Base-by-base conservation (phyloP, 805 yeast species). In the Cyberlindnera misumaiensis region DNA sequence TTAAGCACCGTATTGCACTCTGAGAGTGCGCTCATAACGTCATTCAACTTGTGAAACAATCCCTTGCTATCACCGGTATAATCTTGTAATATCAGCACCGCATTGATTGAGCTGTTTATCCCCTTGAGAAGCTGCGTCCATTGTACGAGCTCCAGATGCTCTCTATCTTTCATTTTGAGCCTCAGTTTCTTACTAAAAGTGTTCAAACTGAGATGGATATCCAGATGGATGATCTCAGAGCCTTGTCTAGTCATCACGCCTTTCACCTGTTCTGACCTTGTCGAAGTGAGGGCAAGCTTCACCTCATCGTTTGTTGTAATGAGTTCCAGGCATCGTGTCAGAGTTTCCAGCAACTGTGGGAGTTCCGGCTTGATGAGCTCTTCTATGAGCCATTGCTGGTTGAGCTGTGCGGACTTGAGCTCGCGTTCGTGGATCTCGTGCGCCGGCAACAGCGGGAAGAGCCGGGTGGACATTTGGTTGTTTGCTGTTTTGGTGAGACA, bases 171-270 rank as follows among this genome's bases (percentile, higher is more conserved):
- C 39, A 73, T 56, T 13, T 46, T 55, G 65, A 44, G 63, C 61
- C 41, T 53, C 58, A 46, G 53, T 39, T 60, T 70, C 49, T 67
- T 75, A 46, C 64, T 68, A 38, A 71, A 54, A 36, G 49, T 51
- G 40, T 60, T 69, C 45, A 53, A 53, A 39, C 58, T 59, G 30
- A 73, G 53, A 0, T 55, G 44, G 11, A 72, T 54, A 31, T 67
- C 68, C 43, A 80, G 54, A 24, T 72, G 72, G 1, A 71, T 63
- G 5, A 82, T 62, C 43, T 69, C 68, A 11, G 71, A 67, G 6
- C 80, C 79, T 38, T 66, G 69, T 36, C 89, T 56, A 0, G 75
- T 72, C 0, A 81, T 55, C 1, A 76, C 65, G 0, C 90, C 90
- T 43, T 79, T 78, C 12, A 80, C 57, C 3, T 66, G 59, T 41